Evolutionary conservation across 805 yeast genomes (phyloP), one percentile per base, ranked within the genome.

Genomic region (Sugiyamaella mastotermitis): DNA sequence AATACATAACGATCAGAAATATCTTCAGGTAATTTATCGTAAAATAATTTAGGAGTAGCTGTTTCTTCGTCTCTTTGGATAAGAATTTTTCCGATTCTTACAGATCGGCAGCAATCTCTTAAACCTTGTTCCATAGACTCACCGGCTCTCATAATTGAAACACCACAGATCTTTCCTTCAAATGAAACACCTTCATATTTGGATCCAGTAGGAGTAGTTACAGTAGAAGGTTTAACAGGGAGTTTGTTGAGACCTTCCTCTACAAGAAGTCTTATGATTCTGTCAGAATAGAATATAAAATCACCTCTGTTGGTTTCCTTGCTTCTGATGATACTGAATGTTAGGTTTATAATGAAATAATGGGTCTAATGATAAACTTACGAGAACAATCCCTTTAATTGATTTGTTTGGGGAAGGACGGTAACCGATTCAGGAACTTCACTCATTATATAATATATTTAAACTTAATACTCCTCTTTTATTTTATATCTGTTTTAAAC

Each of bases 31-130:
- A 92, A 72, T 60, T 92, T 92, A 52, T 84, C 96, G 61, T 88
- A 92, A 64, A 82, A 92, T 39, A 92, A 67, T 59, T 86, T 84
- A 30, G 98, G 97, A 51, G 73, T 62, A 2, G 97, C 95, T 18
- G 97, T 92, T 64, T 92, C 98, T 65, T 92, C 99, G 57, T 92
- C 97, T 64, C 99, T 76, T 68, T 92, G 99, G 52, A 92, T 92
- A 57, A 92, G 70, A 51, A 92, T 90, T 69, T 92, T 92, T 38
- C 99, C 99, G 44, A 92, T 83, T 57, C 97, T 74, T 26, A 92
- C 98, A 8, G 94, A 82, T 49, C 98, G 75, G 61, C 97, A 87
- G 64, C 98, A 90, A 60, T 90, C 97, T 61, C 99, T 78, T 48
- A 92, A 69, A 23, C 97, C 98, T 71, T 86, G 94, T 64, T 92